These are phyloP conservation scores for Heimioporus sp. DNA, from an alignment of 768 basidiomycete genomes.

Conservation along the genomic window DNA sequence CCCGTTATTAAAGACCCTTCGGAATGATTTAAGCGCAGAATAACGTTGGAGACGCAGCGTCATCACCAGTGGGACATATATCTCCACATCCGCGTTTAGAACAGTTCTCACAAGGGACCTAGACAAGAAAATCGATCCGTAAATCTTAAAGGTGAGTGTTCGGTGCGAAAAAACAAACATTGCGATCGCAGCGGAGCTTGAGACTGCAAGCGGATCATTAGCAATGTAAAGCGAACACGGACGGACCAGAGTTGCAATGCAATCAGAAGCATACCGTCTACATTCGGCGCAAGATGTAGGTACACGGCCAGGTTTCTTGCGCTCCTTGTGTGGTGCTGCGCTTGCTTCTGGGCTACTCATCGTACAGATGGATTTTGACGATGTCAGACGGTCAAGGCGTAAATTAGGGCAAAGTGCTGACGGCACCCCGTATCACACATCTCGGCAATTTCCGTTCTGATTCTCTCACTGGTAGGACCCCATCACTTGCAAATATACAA, in stretches of 20 bases:
- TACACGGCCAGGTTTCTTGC: conserved; percentile 49
- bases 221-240: not conserved
- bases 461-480: too few relatives aligned
- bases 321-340: conserved; percentile 27
- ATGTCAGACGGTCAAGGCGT: too few relatives aligned
- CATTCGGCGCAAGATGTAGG: conserved; percentile 43
- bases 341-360: conserved; percentile 7
- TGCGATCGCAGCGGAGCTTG: conserved; percentile 65
- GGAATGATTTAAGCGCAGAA: not conserved
- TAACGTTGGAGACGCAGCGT: conserved; percentile 1
- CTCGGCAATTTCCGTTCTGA: too few relatives aligned
- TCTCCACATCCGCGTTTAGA: conserved; percentile 69
- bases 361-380: conserved; percentile 1
- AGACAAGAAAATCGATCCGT: conserved; percentile 14
- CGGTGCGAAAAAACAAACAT: conserved; percentile 33
- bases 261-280: conserved; percentile 34
- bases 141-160: not conserved
- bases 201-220: conserved; percentile 34
- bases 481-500: too few relatives aligned
- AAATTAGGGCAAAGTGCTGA: too few relatives aligned
- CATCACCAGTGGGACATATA: conserved; percentile 72
- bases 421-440: too few relatives aligned
- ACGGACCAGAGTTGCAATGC: not conserved
- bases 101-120: conserved; percentile 82
- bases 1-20: conserved; percentile 55